Base-by-base conservation (phyloP, 768 basidiomycete genomes). In the Myochromella boudieri region DNA sequence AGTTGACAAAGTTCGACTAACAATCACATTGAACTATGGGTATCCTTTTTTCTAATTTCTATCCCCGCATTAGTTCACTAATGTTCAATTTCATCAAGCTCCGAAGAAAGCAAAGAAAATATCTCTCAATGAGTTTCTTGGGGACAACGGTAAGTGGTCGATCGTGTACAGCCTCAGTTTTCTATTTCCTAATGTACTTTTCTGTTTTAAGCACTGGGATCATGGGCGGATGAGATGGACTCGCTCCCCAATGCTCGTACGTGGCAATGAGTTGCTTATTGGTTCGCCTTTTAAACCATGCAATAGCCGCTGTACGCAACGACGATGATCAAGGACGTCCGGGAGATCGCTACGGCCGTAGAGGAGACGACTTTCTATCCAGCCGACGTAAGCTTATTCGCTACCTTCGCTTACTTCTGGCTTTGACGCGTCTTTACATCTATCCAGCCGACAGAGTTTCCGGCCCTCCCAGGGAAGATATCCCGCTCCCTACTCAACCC, bases 141-240 rank as follows among this genome's bases (percentile, higher is more conserved):
- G 84, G 36, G 92, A 97, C 68, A 77, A 65, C 57, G 64, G 95
- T 95, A 57, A 64, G 91, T 71, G 42, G 49, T 53, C 48, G 31
- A 58, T 58, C 60, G 44, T 44, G 49, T 44, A 24, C 42, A 46
- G 40, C 45, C 41, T 53, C 37, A 51, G 43, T 60, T 39, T 55
- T 52, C 40, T 46, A 21, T 26, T 24, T 42, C 42, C 40, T 11
- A 14, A 12, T 15, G 14, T 29, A 12, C 18, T 17, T 14, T 34
- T 34, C 6, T 14, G 14, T n/a, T 34, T 6, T n/a, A 29, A 93
- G 91, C 84, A 43, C 71, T 90, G 42, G 95, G 93, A 60, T 95
- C 91, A 62, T 99, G 97, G 97, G 97, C 97, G 6, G 97, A 98
- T 65, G 97, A 98, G 69, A 94, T 97, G 91, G 95, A 97, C 55